These are phyloP conservation scores for Candida pseudoglaebosa DNA, from an alignment of 805 yeast species.

Conservation along the genomic window DNA sequence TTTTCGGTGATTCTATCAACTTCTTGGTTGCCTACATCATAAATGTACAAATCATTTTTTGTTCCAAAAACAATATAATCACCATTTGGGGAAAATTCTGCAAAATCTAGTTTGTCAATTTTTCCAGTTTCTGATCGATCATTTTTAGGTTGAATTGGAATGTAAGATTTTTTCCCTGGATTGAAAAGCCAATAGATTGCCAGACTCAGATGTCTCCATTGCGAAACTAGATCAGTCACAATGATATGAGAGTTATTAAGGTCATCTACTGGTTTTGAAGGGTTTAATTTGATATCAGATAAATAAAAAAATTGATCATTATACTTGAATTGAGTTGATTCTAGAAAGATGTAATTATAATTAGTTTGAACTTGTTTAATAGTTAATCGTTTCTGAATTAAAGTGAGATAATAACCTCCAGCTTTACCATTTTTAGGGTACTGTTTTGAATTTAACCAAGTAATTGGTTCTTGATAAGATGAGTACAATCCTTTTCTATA, in stretches of 20 bases:
- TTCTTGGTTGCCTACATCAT: constrained; percentile 26
- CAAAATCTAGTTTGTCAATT: constrained; percentile 43
- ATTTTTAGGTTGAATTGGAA: constrained; percentile 30
- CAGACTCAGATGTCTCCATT: constrained; percentile 41
- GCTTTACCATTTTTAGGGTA: constrained; percentile 20
- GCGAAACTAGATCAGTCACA: constrained; percentile 42
- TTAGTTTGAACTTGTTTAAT: constrained; percentile 24
- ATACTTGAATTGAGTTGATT: constrained; percentile 33
- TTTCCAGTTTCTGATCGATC: constrained; percentile 7
- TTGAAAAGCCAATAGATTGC: constrained; percentile 36
- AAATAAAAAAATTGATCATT: constrained; percentile 34
- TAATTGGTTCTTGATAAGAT: constrained; percentile 13
- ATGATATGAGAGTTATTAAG: constrained; percentile 46
- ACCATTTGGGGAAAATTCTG: constrained; percentile 61
- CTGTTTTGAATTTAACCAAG: constrained; percentile 30
- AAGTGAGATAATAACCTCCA: constrained; percentile 30
- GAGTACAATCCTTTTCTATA: constrained; percentile 21
- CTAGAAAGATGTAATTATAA: constrained; percentile 26
- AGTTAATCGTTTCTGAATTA: constrained; percentile 11
- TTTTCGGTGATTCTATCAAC: constrained; percentile 41
- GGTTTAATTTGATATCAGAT: constrained; percentile 33
- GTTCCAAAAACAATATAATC: constrained; percentile 52
- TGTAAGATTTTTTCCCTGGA: constrained; percentile 21
- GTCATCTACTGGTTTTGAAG: constrained; percentile 41
- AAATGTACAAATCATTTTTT: constrained; percentile 51